Evolutionary conservation across 2,329 filamentous ascomycete genomes (phyloP).

Genomic region (Sporothrix schenckii): DNA sequence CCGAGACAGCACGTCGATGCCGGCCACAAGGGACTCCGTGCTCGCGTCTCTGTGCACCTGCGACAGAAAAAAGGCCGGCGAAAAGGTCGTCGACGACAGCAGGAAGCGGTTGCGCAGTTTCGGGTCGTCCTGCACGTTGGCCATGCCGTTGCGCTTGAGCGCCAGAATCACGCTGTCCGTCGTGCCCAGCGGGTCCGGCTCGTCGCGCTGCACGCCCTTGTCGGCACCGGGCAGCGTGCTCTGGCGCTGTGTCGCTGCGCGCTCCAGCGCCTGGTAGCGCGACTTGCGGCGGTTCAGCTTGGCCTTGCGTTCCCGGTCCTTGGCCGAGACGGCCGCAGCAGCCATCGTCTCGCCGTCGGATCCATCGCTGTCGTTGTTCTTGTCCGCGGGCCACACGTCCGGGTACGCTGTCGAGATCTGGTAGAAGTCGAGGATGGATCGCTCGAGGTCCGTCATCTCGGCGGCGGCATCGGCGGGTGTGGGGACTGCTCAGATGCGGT

Average conservation of each 20-base stretch:
- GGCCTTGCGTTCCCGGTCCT: conserved; percentile 52
- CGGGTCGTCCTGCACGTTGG: conserved; percentile 76
- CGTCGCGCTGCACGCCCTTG: conserved; percentile 74
- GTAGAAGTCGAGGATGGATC: conserved; percentile 84
- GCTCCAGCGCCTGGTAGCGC: conserved; percentile 81
- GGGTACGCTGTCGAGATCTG: conserved; percentile 78
- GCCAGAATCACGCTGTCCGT: conserved; percentile 83
- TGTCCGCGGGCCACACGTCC: conserved; percentile 81
- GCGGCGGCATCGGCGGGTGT: conserved; percentile 14
- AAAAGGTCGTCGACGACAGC: conserved; percentile 93
- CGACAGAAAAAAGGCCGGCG: conserved; percentile 85
- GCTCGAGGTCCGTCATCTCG: conserved; percentile 70
- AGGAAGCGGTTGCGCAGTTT: conserved; percentile 90
- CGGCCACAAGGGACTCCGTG: conserved; percentile 76
- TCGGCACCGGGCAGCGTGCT: conserved; percentile 69
- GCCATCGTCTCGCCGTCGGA: conserved; percentile 61
- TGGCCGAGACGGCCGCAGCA: conserved; percentile 46
- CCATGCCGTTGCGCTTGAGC: conserved; percentile 73
- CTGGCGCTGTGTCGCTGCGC: conserved; percentile 68
- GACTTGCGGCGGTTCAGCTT: conserved; percentile 67
- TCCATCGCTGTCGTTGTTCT: conserved; percentile 65
- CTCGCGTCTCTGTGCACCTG: conserved; percentile 87
- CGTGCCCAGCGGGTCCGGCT: conserved; percentile 87
- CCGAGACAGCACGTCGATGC: conserved; percentile 80
- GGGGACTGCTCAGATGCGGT: background rate